Percentiles rank a stretch among this genome's conserved stretches.
phyloP scores from a whole-genome alignment of 2,329 filamentous ascomycete genomes.

The Bisporella sp. region DNA sequence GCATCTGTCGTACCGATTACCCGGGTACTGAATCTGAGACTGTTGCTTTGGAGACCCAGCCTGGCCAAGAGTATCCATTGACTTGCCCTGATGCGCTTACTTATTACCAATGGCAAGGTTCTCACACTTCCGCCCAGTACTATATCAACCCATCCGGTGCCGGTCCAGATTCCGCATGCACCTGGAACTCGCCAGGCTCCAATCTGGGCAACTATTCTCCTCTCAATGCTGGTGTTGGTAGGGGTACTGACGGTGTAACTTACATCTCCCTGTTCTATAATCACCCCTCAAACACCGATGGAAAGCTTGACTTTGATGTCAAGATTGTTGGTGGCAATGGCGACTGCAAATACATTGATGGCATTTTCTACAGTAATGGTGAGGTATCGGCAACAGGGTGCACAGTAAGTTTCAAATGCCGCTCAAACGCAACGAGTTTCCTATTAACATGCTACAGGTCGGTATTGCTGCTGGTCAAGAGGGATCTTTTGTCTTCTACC shows the following conservation, averaged over 20 bases:
- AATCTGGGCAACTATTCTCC: slow-evolving; percentile 78
- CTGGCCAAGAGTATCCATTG: slow-evolving; percentile 55
- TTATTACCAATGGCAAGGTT: slow-evolving; percentile 75
- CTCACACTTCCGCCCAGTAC: slow-evolving; percentile 83
- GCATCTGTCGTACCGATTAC: slow-evolving; percentile 93
- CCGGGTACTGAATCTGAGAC: slow-evolving; percentile 87
- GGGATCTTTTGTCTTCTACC: neutral
- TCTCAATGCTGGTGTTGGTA: slow-evolving; percentile 76
- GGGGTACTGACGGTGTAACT: slow-evolving; percentile 54
- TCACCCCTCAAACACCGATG: slow-evolving; percentile 58
- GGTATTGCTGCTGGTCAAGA: neutral
- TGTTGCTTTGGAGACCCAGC: slow-evolving; percentile 59
- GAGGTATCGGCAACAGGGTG: slow-evolving; percentile 23
- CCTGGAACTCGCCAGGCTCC: slow-evolving; percentile 60
- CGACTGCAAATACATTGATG: slow-evolving; percentile 23
- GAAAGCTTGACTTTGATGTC: slow-evolving; percentile 70
- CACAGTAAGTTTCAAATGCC: slow-evolving; percentile 26
- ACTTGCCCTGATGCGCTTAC: slow-evolving; percentile 63
- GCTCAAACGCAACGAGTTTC: neutral
- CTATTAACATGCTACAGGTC: neutral
- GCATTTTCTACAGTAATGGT: slow-evolving; percentile 24
- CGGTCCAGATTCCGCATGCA: slow-evolving; percentile 59
- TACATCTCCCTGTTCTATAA: slow-evolving; percentile 86
- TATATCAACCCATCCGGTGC: slow-evolving; percentile 86
- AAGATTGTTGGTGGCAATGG: slow-evolving; percentile 56